Evolutionary conservation across 768 basidiomycete genomes (phyloP).

Genomic region (Tulasnella sp.): DNA sequence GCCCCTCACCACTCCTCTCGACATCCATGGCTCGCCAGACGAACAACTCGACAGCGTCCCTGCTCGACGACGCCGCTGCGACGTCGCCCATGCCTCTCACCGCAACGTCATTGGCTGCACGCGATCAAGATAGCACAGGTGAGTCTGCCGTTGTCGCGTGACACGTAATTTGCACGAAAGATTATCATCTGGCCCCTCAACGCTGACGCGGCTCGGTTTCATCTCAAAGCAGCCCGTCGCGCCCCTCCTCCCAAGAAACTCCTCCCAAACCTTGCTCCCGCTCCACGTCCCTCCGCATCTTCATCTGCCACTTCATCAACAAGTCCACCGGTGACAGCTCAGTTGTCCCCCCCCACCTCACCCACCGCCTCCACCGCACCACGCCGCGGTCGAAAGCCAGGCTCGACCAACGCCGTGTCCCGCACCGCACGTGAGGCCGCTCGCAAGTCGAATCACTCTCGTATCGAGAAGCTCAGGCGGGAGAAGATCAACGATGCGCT

Average conservation of each 20-base stretch:
- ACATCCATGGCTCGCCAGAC: conserved; percentile 16
- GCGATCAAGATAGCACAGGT: conserved; percentile 1
- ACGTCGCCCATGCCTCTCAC: not conserved
- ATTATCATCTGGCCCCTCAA: not conserved
- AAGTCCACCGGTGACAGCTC: conserved; percentile 1
- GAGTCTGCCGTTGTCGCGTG: not conserved
- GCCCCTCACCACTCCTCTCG: not conserved
- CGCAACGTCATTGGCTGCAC: not conserved
- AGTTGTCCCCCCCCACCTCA: not conserved
- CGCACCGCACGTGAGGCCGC: conserved; percentile 78
- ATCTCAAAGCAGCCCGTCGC: conserved; percentile 1
- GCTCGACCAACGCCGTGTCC: conserved; percentile 51
- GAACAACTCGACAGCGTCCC: conserved; percentile 10
- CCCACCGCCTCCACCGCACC: conserved; percentile 32
- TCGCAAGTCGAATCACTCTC: conserved; percentile 88
- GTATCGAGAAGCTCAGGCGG: conserved; percentile 89
- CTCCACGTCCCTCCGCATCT: not conserved
- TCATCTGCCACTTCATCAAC: not conserved
- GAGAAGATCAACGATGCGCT: conserved; percentile 96
- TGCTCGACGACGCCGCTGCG: not conserved
- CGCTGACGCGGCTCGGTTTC: not conserved
- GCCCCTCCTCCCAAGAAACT: conserved; percentile 14
- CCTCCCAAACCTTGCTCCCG: conserved; percentile 11
- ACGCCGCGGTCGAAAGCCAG: conserved; percentile 65
- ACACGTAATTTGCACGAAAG: not conserved